Percentiles rank a stretch among this genome's conserved stretches.
Conservation (phyloP, 495 filamentous ascomycete species). For the Copromyces sp. region DNA sequence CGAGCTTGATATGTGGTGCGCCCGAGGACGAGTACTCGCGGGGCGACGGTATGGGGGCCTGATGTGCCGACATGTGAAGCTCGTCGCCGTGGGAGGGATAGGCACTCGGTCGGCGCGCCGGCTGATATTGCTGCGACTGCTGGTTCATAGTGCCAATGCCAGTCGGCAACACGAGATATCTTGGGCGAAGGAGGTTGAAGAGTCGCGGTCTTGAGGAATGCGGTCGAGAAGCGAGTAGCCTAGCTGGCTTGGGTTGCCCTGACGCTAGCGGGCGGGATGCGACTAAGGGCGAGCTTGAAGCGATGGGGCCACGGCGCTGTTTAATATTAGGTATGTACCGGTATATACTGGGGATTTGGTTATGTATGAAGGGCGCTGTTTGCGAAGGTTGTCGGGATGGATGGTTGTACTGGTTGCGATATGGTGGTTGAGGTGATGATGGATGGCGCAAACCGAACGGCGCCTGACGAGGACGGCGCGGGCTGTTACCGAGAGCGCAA, state of each 20-base stretch:
- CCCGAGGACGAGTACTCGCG: slow-evolving; percentile 37
- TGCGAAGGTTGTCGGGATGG: neutral
- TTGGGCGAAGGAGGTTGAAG: neutral
- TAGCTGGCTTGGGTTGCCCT: neutral
- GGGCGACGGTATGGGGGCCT: slow-evolving; percentile 34
- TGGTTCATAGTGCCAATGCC: slow-evolving; percentile 40
- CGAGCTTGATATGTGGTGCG: slow-evolving; percentile 38
- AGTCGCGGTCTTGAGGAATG: neutral
- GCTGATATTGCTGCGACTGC: slow-evolving; percentile 32
- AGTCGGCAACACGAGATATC: neutral
- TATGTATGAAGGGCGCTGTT: neutral
- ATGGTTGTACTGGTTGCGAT: neutral
- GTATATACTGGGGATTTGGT: neutral
- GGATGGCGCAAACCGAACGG: neutral
- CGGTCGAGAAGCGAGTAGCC: neutral
- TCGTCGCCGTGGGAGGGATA: slow-evolving; percentile 51
- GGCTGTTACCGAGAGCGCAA: neutral
- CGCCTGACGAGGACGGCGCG: neutral
- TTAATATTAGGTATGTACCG: neutral
- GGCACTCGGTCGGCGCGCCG: slow-evolving; percentile 31
- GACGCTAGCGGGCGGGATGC: slow-evolving; percentile 4
- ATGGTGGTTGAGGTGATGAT: neutral
- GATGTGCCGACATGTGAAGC: slow-evolving; percentile 56
- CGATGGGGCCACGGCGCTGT: neutral
- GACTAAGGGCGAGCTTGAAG: neutral